phyloP scores from a whole-genome alignment of 1,284 basidiomycete species.

The Fomitopsis palustris region DNA sequence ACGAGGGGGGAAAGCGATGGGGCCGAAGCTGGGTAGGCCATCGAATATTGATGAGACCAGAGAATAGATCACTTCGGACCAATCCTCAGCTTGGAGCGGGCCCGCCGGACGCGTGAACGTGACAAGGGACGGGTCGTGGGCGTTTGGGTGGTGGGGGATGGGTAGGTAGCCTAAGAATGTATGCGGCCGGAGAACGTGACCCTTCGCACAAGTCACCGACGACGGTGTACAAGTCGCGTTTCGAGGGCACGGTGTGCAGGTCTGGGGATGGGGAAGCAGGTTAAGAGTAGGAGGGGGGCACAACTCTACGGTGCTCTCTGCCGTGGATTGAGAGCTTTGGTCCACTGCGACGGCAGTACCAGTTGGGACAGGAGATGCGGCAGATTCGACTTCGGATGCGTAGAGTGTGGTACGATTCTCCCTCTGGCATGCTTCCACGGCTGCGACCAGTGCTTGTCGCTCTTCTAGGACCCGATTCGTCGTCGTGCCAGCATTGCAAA shows the following conservation, averaged over 20 bases:
- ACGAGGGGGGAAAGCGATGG: slow-evolving; percentile 74
- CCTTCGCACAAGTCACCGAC: slow-evolving; percentile 67
- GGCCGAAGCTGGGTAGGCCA: slow-evolving; percentile 77
- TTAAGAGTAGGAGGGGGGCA: slow-evolving; percentile 54
- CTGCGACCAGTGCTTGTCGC: slow-evolving; percentile 40
- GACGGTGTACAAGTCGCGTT: slow-evolving; percentile 74
- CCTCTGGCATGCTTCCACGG: slow-evolving; percentile 57
- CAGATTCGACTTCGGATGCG: slow-evolving; percentile 23
- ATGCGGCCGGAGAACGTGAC: slow-evolving; percentile 70
- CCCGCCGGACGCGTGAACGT: slow-evolving; percentile 10
- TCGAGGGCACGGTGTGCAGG: slow-evolving; percentile 84
- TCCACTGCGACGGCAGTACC: background rate
- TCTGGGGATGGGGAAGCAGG: slow-evolving; percentile 58
- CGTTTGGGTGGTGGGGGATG: slow-evolving; percentile 13
- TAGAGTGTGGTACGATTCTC: slow-evolving; percentile 46
- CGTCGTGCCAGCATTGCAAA: slow-evolving; percentile 67
- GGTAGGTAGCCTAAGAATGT: slow-evolving; percentile 56
- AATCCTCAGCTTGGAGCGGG: slow-evolving; percentile 33
- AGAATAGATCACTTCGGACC: slow-evolving; percentile 21
- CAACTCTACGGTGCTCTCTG: slow-evolving; percentile 28
- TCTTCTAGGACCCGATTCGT: slow-evolving; percentile 62
- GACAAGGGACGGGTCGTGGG: slow-evolving; percentile 12
- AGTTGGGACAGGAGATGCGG: slow-evolving; percentile 16
- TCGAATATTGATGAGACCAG: slow-evolving; percentile 36
- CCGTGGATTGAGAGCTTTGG: slow-evolving; percentile 1